Conservation (phyloP, 345 rosid species). For the Heritiera fomes region DNA sequence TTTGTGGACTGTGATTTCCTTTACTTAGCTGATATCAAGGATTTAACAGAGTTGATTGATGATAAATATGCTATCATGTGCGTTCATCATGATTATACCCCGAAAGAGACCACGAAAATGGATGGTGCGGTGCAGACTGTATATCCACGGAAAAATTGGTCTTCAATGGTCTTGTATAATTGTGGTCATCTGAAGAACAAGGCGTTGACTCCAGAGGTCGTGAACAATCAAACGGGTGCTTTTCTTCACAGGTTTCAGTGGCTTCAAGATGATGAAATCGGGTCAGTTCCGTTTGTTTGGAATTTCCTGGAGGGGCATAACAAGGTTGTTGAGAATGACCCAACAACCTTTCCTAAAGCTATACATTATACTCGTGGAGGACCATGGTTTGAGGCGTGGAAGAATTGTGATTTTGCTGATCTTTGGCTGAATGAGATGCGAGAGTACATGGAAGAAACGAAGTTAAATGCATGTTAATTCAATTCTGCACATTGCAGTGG, state of each 20-base stretch:
- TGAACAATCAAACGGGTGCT: constrained; percentile 77
- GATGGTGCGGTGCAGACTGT: constrained; percentile 94
- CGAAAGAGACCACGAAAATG: constrained; percentile 92
- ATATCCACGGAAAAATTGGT: constrained; percentile 98
- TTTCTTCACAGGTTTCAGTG: constrained; percentile 97
- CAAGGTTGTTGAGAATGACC: constrained; percentile 61
- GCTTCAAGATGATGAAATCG: constrained; percentile 87
- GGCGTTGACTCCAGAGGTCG: constrained; percentile 62
- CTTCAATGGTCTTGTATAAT: constrained; percentile 95
- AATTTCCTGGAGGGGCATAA: constrained; percentile 98
- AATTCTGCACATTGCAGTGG: constrained; percentile 16
- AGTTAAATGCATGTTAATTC: constrained; percentile 18
- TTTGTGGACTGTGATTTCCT: constrained; percentile 97
- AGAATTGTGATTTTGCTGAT: constrained; percentile 87
- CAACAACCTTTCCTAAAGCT: constrained; percentile 67
- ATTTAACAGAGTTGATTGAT: constrained; percentile 68
- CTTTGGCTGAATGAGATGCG: constrained; percentile 81
- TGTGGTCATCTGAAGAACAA: constrained; percentile 92
- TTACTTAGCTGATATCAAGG: constrained; percentile 78
- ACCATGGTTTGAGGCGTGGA: constrained; percentile 98
- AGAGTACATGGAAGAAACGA: constrained; percentile 44
- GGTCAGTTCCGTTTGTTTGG: constrained; percentile 85
- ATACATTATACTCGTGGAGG: constrained; percentile 96
- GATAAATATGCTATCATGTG: constrained; percentile 94
- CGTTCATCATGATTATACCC: constrained; percentile 91